Evolutionary conservation across 371 early-diverging fungal genomes (phyloP), one percentile per base, ranked within the genome.

Genomic region (Chytridium lagenaria): DNA sequence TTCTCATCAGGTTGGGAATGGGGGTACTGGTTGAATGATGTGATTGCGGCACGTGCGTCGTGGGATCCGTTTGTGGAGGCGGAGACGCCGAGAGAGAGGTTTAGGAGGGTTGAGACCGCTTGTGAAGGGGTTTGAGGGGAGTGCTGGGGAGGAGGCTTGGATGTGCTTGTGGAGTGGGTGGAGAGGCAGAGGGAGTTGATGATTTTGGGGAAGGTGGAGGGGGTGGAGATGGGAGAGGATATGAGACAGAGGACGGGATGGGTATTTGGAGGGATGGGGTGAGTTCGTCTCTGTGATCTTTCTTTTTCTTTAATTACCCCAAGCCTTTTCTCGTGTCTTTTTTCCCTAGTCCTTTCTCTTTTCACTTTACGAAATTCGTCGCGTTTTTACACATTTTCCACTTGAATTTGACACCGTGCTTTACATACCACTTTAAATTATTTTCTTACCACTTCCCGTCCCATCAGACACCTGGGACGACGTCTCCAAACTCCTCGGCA

Each of bases 1-100:
- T 73, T 73, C 65, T 40, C 69, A 16, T 63, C 64, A 19, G 74
- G 74, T 2, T 73, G 74, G 74, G 74, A 74, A 36, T 74, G 74
- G 74, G 66, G 66, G 10, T 74, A 74, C 74, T 74, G 74, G 74
- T 49, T 74, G 40, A 74, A 74, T 50, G 74, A 74, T 50, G 64
- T 65, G 19, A 40, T 74, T 38, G 65, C 74, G 23, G 74, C 70
- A 0, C 64, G 74, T 34, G 74, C 70, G 1, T 65, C 70, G 1
- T 74, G 74, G 74, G 64, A 74, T 69, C 74, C 74, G 31, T 12
- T 12, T 7, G 19, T 19, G 7, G 7, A 7, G 19, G 44, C 44
- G 7, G 12, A 7, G 7, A 12, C 44, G 7, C 44, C 44, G 7
- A 7, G 44, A 44, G 44, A 44, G 19, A 19, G 12, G 44, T 44